These are phyloP conservation scores for Vitis hybrid DNA, from an alignment of 177 flowering plant genomes.

Conservation along the genomic window DNA sequence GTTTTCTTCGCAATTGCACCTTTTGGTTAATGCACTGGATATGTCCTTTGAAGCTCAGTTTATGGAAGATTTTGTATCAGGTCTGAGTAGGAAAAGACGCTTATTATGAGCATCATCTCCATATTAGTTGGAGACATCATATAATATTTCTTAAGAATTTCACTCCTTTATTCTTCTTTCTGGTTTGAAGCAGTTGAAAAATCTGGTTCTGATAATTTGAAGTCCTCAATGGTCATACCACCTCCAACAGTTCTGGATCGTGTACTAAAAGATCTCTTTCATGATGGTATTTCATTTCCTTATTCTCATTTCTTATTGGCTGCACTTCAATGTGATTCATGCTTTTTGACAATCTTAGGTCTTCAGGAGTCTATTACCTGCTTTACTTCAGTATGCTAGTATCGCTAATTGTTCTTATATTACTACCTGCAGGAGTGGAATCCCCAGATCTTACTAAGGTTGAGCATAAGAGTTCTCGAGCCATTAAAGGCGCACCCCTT, in stretches of 20 bases:
- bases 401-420: background rate
- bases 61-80: conserved; percentile 94
- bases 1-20: conserved; percentile 82
- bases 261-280: conserved; percentile 92
- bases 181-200: conserved; percentile 61
- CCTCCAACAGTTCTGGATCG: conserved; percentile 93
- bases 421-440: conserved; percentile 33
- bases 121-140: background rate
- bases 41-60: conserved; percentile 78
- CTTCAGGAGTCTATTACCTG: too few species aligned
- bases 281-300: conserved; percentile 52
- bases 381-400: too few species aligned
- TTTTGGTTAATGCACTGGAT: conserved; percentile 64
- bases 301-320: background rate
- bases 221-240: conserved; percentile 66
- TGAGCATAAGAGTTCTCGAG: conserved; percentile 66
- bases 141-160: background rate
- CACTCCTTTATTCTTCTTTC: conserved; percentile 7
- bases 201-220: conserved; percentile 58
- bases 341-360: background rate
- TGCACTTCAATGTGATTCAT: background rate
- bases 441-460: conserved; percentile 37
- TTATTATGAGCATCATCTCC: background rate
- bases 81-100: conserved; percentile 28
- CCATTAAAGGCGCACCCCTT: conserved; percentile 86